Evolutionary conservation across 1,284 basidiomycete genomes (phyloP), one percentile per base, ranked within the genome.

Genomic region (Kwoniella shivajii): DNA sequence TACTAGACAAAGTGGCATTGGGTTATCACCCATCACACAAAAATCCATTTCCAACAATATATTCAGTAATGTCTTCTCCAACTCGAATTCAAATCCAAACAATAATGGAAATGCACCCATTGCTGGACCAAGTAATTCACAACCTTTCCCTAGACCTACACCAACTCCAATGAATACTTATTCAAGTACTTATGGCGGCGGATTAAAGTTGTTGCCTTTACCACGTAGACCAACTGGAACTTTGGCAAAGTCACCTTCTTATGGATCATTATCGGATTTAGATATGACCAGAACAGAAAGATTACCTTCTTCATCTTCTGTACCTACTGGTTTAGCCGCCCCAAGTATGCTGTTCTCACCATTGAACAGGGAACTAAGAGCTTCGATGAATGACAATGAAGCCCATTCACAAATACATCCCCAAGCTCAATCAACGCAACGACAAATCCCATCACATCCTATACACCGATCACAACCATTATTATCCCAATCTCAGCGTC

Each of bases 331-430:
- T 14, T 61, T 74, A 9, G 37, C 54, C 1, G 69, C 64, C 13
- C 71, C 67, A 1, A 72, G 65, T 44, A 63, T 76, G 56, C 64
- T 74, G 26, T 73, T 76, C 59, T 74, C 74, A 1, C 74, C 73
- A 4, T 39, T 73, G 14, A 55, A 63, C 13, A 61, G 73, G 2
- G 64, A 68, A 38, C 53, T 72, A 13, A 51, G 69, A n/a, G 50
- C 50, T 11, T 14, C 41, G n/a, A n/a, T n/a, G n/a, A 36, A 30
- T 33, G 31, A 16, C 18, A 37, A 18, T 38, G 27, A 29, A 38
- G 13, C 27, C 41, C n/a, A 41, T 2, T 14, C 30, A 24, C 14
- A 37, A 39, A 29, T 24, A n/a, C 33, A 43, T 39, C 11, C 38
- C 45, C 45, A 26, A 30, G 18, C 24, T 47, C n/a, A n/a, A n/a